Evolutionary conservation across 2,329 filamentous ascomycete species (phyloP).

Genomic region (Hymenoscyphus salicellus): DNA sequence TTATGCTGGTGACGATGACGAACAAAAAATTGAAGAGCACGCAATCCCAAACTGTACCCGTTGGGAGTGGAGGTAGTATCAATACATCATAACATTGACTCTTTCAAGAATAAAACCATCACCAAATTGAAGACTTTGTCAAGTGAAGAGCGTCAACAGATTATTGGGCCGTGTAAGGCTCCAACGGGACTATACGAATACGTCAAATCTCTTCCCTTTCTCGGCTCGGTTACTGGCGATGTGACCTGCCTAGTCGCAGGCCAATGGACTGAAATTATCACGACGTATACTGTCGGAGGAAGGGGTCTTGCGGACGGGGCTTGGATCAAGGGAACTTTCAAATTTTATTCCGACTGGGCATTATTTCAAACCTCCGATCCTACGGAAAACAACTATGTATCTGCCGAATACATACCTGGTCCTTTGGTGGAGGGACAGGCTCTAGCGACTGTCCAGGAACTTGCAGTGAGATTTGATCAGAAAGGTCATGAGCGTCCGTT

Average conservation of each 20-base stretch:
- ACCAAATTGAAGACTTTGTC: slow-evolving; percentile 14
- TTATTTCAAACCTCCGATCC: slow-evolving; percentile 38
- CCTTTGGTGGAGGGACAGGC: slow-evolving; percentile 33
- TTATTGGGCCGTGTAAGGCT: slow-evolving; percentile 33
- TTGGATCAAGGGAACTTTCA: slow-evolving; percentile 41
- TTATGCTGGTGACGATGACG: too few relatives aligned
- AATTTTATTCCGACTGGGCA: slow-evolving; percentile 41
- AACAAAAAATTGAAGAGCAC: too few relatives aligned
- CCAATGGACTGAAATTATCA: slow-evolving; percentile 34
- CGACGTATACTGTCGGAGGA: slow-evolving; percentile 35
- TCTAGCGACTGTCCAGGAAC: slow-evolving; percentile 37
- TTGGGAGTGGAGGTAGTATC: too few relatives aligned
- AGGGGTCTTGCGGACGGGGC: slow-evolving; percentile 38
- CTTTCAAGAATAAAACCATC: too few relatives aligned
- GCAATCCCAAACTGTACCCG: too few relatives aligned
- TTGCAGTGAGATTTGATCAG: slow-evolving; percentile 39
- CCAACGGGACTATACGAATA: slow-evolving; percentile 33
- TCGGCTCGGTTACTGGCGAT: slow-evolving; percentile 32
- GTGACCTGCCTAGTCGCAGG: slow-evolving; percentile 29
- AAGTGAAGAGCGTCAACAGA: not conserved
- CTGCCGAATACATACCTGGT: slow-evolving; percentile 35
- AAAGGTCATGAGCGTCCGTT: slow-evolving; percentile 41
- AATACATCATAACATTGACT: too few relatives aligned
- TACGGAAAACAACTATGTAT: slow-evolving; percentile 36
- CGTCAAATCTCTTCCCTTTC: slow-evolving; percentile 34